Conservation (phyloP, 768 basidiomycete genomes). For the Punctularia strigosozonata region DNA sequence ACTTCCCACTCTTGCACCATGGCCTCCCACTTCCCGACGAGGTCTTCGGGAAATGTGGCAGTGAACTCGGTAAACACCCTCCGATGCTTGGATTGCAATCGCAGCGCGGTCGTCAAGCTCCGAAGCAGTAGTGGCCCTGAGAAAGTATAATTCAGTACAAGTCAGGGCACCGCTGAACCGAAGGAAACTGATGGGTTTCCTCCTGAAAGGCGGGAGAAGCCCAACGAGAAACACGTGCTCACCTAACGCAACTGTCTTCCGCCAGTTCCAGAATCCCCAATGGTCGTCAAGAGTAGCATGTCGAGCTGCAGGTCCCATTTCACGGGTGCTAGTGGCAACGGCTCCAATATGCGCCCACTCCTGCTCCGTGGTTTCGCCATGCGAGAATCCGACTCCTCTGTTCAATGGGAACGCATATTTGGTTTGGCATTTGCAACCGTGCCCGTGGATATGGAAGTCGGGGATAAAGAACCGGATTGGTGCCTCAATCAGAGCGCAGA, state of each 20-base stretch:
- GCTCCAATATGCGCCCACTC: too few species aligned
- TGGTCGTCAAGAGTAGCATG: too few species aligned
- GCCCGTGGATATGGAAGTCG: too few species aligned
- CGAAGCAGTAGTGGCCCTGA: neutral
- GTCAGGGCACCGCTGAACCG: neutral
- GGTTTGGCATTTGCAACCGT: too few species aligned
- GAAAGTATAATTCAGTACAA: neutral
- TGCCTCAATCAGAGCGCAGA: too few species aligned
- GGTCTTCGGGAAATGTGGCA: neutral
- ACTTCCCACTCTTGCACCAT: slow-evolving; percentile 4
- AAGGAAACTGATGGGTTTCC: too few species aligned
- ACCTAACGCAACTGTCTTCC: slow-evolving; percentile 2
- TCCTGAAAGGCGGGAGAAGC: neutral
- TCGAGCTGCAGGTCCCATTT: too few species aligned
- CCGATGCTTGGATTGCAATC: neutral
- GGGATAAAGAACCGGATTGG: too few species aligned
- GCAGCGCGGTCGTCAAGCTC: neutral
- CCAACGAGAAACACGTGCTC: neutral
- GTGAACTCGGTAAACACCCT: neutral
- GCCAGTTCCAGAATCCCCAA: slow-evolving; percentile 5
- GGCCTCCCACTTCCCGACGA: slow-evolving; percentile 1
- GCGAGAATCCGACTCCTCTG: too few species aligned
- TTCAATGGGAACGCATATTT: too few species aligned
- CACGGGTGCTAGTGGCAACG: too few species aligned
- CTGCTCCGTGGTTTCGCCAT: too few species aligned